Percentiles rank a stretch among this genome's conserved stretches.
phyloP scores from a whole-genome alignment of 257 asterid genomes.

The Phtheirospermum japonicum region DNA sequence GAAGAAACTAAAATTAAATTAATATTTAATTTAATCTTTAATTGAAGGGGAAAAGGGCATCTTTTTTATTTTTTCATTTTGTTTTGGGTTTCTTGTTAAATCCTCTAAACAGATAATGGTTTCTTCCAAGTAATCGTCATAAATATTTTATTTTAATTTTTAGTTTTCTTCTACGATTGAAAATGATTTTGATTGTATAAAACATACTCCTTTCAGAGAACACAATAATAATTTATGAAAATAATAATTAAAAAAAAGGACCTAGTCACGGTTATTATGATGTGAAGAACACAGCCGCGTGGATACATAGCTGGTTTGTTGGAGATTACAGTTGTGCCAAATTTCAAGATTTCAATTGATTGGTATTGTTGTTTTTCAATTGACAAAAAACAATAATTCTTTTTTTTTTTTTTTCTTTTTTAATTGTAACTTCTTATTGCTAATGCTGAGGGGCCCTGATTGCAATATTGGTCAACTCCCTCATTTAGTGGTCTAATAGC shows the following conservation, averaged over 20 bases:
- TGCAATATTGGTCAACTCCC: slow-evolving; percentile 19
- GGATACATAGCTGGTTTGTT: slow-evolving; percentile 46
- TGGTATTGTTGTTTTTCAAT: too few species aligned
- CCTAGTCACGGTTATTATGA: slow-evolving; percentile 26
- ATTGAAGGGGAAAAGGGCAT: not conserved
- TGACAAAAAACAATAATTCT: too few species aligned
- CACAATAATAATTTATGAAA: not conserved
- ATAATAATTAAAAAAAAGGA: not conserved
- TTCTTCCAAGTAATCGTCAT: slow-evolving; percentile 4
- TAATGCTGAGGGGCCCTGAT: too few species aligned
- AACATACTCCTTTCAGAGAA: not conserved
- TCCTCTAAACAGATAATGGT: slow-evolving; percentile 17
- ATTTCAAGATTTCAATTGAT: slow-evolving; percentile 21
- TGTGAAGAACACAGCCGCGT: slow-evolving; percentile 42
- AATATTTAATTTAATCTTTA: too few species aligned
- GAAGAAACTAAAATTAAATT: too few species aligned
- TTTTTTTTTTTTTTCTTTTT: too few species aligned
- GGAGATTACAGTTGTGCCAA: slow-evolving; percentile 30
- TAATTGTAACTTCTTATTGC: too few species aligned
- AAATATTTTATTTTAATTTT: not conserved
- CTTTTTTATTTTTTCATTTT: not conserved
- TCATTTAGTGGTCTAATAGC: slow-evolving; percentile 4
- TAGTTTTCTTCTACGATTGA: slow-evolving; percentile 10
- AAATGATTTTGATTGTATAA: not conserved
- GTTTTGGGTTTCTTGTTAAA: not conserved